Evolutionary conservation across 768 basidiomycete genomes (phyloP).

Genomic region (Trametes sanguinea): DNA sequence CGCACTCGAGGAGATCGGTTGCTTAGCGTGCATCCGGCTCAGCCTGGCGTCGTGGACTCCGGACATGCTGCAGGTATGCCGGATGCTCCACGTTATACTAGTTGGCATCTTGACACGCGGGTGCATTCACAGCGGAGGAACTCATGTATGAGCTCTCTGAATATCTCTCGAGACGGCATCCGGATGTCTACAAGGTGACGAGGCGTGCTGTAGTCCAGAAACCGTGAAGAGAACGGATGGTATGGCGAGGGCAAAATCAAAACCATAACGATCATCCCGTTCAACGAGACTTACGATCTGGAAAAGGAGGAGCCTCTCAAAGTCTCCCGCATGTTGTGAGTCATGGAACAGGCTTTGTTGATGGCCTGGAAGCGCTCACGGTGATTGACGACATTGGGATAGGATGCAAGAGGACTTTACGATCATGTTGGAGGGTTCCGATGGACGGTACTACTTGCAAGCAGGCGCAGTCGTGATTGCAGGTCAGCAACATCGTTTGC

Average conservation of each 20-base stretch:
- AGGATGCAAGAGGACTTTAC: slow-evolving; percentile 29
- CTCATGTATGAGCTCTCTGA: slow-evolving; percentile 69
- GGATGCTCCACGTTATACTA: background rate
- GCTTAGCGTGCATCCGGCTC: slow-evolving; percentile 51
- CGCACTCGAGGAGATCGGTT: slow-evolving; percentile 48
- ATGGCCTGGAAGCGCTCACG: background rate
- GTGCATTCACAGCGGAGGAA: slow-evolving; percentile 52
- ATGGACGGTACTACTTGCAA: slow-evolving; percentile 75
- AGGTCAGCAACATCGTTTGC: slow-evolving; percentile 41
- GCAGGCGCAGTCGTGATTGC: slow-evolving; percentile 68
- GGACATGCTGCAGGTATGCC: slow-evolving; percentile 24
- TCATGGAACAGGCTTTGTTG: slow-evolving; percentile 12
- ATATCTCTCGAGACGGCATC: slow-evolving; percentile 65
- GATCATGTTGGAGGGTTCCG: slow-evolving; percentile 39
- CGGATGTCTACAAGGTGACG: slow-evolving; percentile 52
- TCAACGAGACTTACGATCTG: slow-evolving; percentile 52
- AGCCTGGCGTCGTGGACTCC: slow-evolving; percentile 35
- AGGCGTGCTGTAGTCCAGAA: slow-evolving; percentile 36
- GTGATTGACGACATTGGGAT: background rate
- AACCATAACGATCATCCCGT: slow-evolving; percentile 51
- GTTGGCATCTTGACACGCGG: no score
- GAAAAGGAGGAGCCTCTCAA: slow-evolving; percentile 57
- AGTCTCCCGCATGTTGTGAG: slow-evolving; percentile 63
- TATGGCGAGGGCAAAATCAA: slow-evolving; percentile 50
- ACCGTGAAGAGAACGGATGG: slow-evolving; percentile 34